Percentiles rank a stretch among this genome's conserved stretches.
These are phyloP conservation scores for Triticum dicoccoides DNA, from an alignment of 176 grass and related monocot species.

Conservation along the genomic window DNA sequence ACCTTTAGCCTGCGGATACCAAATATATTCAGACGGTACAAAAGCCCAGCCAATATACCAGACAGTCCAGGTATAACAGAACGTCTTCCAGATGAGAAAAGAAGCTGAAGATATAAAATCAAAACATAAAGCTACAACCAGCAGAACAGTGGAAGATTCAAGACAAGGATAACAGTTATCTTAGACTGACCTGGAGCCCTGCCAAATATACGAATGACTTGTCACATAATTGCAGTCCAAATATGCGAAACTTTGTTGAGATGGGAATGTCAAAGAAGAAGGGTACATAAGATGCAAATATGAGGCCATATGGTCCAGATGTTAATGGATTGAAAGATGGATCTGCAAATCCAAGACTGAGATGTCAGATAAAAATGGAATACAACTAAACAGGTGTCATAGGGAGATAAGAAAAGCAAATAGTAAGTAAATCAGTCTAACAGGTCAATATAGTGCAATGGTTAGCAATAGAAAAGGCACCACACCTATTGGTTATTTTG, in stretches of 20 bases:
- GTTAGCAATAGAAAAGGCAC: neutral
- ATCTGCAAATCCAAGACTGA: conserved; percentile 46
- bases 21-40: conserved; percentile 86
- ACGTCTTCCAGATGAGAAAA: conserved; percentile 79
- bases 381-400: neutral
- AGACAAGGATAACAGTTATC: neutral
- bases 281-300: conserved; percentile 90
- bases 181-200: conserved; percentile 74
- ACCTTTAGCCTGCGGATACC: conserved; percentile 91
- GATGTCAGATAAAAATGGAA: conserved; percentile 21
- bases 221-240: conserved; percentile 61
- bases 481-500: too few species aligned
- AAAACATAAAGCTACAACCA: conserved; percentile 31
- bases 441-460: neutral
- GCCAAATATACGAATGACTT: conserved; percentile 96
- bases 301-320: conserved; percentile 88
- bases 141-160: neutral
- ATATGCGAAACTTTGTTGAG: conserved; percentile 74
- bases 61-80: conserved; percentile 82
- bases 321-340: conserved; percentile 53
- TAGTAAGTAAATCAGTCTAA: neutral
- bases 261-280: conserved; percentile 97
- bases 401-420: neutral
- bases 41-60: conserved; percentile 68
- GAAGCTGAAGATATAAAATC: conserved; percentile 55